Evolutionary conservation across 257 asterid species (phyloP).

Genomic region (Datura wrightii): DNA sequence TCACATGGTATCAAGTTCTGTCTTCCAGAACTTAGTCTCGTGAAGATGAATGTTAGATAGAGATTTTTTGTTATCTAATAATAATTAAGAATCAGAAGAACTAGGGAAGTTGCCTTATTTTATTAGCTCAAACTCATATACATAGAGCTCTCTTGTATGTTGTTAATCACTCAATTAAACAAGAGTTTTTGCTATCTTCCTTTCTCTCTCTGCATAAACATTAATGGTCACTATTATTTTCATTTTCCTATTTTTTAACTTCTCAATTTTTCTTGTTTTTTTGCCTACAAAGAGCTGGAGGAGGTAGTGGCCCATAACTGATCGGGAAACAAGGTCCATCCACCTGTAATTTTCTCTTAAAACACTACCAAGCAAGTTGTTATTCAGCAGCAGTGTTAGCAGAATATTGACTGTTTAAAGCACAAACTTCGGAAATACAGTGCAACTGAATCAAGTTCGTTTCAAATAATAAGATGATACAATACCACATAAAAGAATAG

Average conservation of each 20-base stretch:
- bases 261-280: neutral
- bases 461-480: neutral
- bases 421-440: neutral
- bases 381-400: neutral
- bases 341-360: neutral
- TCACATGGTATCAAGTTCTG: slow-evolving; percentile 4
- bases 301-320: neutral
- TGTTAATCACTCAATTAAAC: neutral
- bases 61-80: neutral
- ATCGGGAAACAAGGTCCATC: slow-evolving; percentile 2
- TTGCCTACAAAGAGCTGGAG: neutral
- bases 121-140: slow-evolving; percentile 18
- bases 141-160: neutral
- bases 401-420: neutral
- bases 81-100: slow-evolving; percentile 18
- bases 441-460: neutral
- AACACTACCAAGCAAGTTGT: neutral
- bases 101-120: neutral
- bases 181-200: neutral
- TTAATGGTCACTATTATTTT: neutral
- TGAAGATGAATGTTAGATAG: neutral
- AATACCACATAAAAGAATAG: neutral
- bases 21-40: neutral
- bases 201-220: neutral
- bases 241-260: neutral